Percentiles rank a stretch among this genome's conserved stretches.
Evolutionary conservation across 106 monocot genomes (phyloP).

Genomic region (Triglochin maritima): DNA sequence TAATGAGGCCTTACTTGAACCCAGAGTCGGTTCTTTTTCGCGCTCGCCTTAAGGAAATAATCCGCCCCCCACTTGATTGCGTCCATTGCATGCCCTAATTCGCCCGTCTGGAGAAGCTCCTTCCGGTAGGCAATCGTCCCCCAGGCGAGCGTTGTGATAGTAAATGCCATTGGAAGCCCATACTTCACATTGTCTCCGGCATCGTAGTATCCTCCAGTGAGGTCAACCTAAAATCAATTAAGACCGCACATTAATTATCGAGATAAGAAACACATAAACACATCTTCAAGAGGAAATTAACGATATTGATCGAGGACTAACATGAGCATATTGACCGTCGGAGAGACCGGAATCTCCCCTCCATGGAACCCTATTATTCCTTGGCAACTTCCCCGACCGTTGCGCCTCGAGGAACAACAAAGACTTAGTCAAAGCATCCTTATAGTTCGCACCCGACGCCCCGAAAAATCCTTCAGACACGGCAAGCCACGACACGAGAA

Average conservation of each 20-base stretch:
- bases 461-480: constrained; percentile 7
- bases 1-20: constrained; percentile 54
- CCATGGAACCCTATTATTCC: constrained; percentile 46
- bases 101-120: constrained; percentile 43
- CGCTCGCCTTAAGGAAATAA: constrained; percentile 67
- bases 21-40: constrained; percentile 42
- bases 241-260: constrained; percentile 28
- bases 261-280: constrained; percentile 31
- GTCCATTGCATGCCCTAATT: constrained; percentile 42
- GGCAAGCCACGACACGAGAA: constrained; percentile 13
- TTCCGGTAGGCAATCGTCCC: constrained; percentile 31
- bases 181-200: constrained; percentile 99
- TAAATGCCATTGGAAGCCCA: constrained; percentile 93
- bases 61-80: constrained; percentile 91
- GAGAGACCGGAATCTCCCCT: constrained; percentile 58
- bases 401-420: constrained; percentile 62
- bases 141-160: constrained; percentile 85
- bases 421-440: constrained; percentile 50
- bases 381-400: constrained; percentile 50
- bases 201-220: constrained; percentile 10
- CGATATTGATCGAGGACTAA: background rate
- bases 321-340: constrained; percentile 56
- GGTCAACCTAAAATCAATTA: background rate
- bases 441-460: constrained; percentile 15
- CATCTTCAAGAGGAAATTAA: background rate